Evolutionary conservation across 2,329 filamentous ascomycete genomes (phyloP), one percentile per base, ranked within the genome.

Genomic region (Aspergillus unguis): DNA sequence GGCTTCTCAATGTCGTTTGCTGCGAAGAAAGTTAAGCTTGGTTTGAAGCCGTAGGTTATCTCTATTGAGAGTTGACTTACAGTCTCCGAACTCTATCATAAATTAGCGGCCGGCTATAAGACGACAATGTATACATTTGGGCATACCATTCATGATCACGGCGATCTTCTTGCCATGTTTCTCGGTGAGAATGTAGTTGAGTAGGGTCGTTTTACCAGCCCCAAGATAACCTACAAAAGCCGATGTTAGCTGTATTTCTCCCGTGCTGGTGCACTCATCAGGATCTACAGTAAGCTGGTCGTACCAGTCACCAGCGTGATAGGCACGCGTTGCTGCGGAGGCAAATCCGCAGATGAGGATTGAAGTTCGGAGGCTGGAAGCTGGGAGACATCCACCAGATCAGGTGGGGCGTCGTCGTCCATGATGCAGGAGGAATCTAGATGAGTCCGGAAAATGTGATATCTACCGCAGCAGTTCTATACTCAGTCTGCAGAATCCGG

Each of bases 111-210:
- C 3, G 27, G 29, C n/a, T 31, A 31, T 11, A 44, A 25, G 2
- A 11, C 4, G 3, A 8, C 17, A 6, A n/a, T 10, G 26, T 28
- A 11, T 31, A 33, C 23, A 36, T 23, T n/a, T 28, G 8, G 27
- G 4, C 70, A 67, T 65, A 74, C 90, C 91, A 71, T 99, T 99
- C 77, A 99, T 83, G 52, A 99, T 97, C 10, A 99, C 94, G 8
- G 94, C 94, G 70, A 99, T 94, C 66, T 91, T 96, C 79, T 97
- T 97, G 70, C 92, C 92, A 79, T 99, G 94, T 56, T 92, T 86
- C 53, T 92, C 91, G 28, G 88, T 95, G 48, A 99, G 78, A 56
- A 99, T 97, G 70, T 97, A 96, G 71, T 99, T 97, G 53, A 99
- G 78, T 29, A 97, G 74, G 0, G 92, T 97, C 0, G 92, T 97